Base-by-base conservation (phyloP, 2,329 filamentous ascomycete species). In the Arthroderma sp. region DNA sequence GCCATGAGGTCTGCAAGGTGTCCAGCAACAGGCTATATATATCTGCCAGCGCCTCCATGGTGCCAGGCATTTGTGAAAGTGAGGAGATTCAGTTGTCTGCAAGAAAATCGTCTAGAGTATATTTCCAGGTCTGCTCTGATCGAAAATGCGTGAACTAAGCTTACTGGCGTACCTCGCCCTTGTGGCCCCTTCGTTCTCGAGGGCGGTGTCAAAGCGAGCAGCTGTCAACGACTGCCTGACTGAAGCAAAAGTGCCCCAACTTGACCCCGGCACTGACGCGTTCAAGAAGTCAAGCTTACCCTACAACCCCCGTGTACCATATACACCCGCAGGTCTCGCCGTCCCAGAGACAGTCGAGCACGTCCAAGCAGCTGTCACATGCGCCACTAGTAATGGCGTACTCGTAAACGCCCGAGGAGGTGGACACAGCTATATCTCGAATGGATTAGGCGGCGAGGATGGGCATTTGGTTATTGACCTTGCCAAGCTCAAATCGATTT, bases 371-470 rank as follows among this genome's bases (percentile, higher is more conserved):
- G 64, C 69, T 3, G 61, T 74, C n/a, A 52, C 53, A 22, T 73
- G 69, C 45, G 71, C 66, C 3, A 50, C 54, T 3, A 50, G 61
- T 31, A 49, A 56, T 36, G 53, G 57, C 5, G 54, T 71, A n/a
- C 67, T 69, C 38, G 66, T 75, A 4, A 68, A 68, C 30, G 61
- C 70, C 3, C 68, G 68, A 48, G 60, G 63, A n/a, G 72, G 72
- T 9, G 71, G 71, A 0, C 71, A 74, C 52, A 67, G 64, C 28
- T 75, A 72, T 53, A 71, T 66, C 0, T 44, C 37, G 9, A 28
- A 37, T 48, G 49, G 43, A 37, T 38, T 50, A 4, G 54, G 54
- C 4, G 55, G 55, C 6, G 39, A 53, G 32, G 43, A 50, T 36
- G 51, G 53, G 9, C 49, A 49, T 27, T 49, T 58, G 34, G 49